Evolutionary conservation across 2,329 filamentous ascomycete genomes (phyloP), one percentile per base, ranked within the genome.

Genomic region (Arthrocladium fulminans): DNA sequence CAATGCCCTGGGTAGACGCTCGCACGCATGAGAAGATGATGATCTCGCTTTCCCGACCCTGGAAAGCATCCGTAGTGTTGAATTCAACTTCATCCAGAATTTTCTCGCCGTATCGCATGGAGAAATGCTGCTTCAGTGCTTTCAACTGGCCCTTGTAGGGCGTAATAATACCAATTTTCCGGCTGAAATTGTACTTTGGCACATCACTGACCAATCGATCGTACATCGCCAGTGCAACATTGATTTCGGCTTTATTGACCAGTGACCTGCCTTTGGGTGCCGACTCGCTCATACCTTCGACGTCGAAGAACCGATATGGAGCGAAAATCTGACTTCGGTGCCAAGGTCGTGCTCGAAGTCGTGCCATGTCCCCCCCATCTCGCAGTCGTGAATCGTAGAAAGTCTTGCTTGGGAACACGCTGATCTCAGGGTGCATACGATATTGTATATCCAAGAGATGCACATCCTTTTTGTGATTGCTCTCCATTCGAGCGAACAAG

Each of bases 1-100:
- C 92, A 61, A 98, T 95, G 60, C 90, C 88, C 6, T 84, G 86
- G n/a, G 86, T 80, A 24, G 85, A 90, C 19, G 92, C 90, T 70
- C 92, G 83, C 52, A 98, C 92, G 66, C 94, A 98, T 34, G 92
- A 97, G 71, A 98, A 98, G 55, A 98, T 97, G 65, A 98, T 97
- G 54, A 98, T 84, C 63, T 98, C 92, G 61, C 88, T 92, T 67
- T 98, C 92, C 57, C 94, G 82, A 54, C 92, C 92, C 65, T 98
- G 88, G 65, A 96, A 98, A 15, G 92, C 94, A 68, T 98, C 92
- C 0, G 92, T 98, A 0, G 92, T 98, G 65, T 98, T 98, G 76
- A 98, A 98, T 57, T 98, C 94, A 55, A 98, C 84, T 17, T 77
- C 77, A 25, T 85, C 82, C 20, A 82, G 75, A 55, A 98, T 88